These are phyloP conservation scores for Pythium insidiosum DNA, from an alignment of 352 stramenopile genomes.

Conservation along the genomic window DNA sequence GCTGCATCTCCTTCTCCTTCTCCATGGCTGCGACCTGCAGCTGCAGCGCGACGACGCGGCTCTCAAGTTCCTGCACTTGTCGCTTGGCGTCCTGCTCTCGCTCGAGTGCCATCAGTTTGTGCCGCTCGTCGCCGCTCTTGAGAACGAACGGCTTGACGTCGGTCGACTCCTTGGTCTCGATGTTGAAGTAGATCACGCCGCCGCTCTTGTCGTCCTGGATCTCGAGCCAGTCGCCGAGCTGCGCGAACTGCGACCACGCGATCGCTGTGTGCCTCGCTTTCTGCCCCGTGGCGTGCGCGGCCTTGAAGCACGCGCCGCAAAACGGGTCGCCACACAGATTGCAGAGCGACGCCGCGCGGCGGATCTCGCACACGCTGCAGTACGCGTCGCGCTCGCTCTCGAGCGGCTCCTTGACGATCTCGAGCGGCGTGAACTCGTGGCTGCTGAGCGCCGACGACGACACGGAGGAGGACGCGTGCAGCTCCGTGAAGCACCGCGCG, in stretches of 20 bases:
- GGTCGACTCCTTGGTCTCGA: slow-evolving; percentile 72
- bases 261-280: slow-evolving; percentile 60
- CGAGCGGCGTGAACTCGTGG: slow-evolving; percentile 30
- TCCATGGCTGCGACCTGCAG: slow-evolving; percentile 36
- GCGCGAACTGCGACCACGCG: slow-evolving; percentile 35
- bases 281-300: slow-evolving; percentile 42
- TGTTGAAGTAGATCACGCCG: slow-evolving; percentile 59
- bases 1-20: slow-evolving; percentile 20
- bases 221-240: slow-evolving; percentile 65
- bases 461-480: no score
- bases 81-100: slow-evolving; percentile 43
- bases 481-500: slow-evolving; percentile 30
- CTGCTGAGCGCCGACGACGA: slow-evolving; percentile 15
- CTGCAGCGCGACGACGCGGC: slow-evolving; percentile 56
- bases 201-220: slow-evolving; percentile 42
- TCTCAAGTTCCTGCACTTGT: slow-evolving; percentile 46
- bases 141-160: slow-evolving; percentile 38
- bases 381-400: slow-evolving; percentile 41
- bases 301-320: slow-evolving; percentile 48
- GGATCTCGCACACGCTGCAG: slow-evolving; percentile 63
- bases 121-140: slow-evolving; percentile 42
- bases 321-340: slow-evolving; percentile 78
- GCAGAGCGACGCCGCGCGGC: slow-evolving; percentile 32
- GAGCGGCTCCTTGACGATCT: slow-evolving; percentile 54
- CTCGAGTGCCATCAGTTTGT: slow-evolving; percentile 43